phyloP scores from a whole-genome alignment of 306 rosid species.

The Hippophae gyantsensis region DNA sequence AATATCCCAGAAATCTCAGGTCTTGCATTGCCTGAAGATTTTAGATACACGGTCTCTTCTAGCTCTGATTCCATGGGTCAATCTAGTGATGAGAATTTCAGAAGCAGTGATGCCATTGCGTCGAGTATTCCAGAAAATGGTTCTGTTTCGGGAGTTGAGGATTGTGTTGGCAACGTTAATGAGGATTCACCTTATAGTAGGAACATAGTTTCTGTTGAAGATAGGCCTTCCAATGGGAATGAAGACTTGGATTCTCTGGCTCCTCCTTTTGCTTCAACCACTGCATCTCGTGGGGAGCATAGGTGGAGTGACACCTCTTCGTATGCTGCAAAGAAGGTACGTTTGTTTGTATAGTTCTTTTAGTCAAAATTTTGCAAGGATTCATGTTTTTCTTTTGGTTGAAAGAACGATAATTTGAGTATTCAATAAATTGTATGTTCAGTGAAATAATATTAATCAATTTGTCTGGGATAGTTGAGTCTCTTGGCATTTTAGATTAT shows the following conservation, averaged over 20 bases:
- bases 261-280: conserved; percentile 42
- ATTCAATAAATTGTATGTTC: background rate
- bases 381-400: conserved; percentile 8
- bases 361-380: background rate
- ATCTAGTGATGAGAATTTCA: conserved; percentile 22
- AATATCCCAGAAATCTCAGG: conserved; percentile 49
- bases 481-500: too few relatives aligned
- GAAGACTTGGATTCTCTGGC: conserved; percentile 51
- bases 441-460: too few relatives aligned
- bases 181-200: conserved; percentile 79
- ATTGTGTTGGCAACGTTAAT: conserved; percentile 25
- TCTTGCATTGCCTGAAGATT: conserved; percentile 51
- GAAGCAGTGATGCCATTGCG: conserved; percentile 25
- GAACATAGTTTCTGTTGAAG: conserved; percentile 30
- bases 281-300: conserved; percentile 46
- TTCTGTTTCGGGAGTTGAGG: conserved; percentile 29
- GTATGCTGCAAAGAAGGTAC: conserved; percentile 81
- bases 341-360: conserved; percentile 13
- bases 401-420: conserved; percentile 13
- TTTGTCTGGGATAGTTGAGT: too few relatives aligned
- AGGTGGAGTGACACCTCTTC: conserved; percentile 79
- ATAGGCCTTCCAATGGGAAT: conserved; percentile 37
- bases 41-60: conserved; percentile 31
- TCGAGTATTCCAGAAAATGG: conserved; percentile 41
- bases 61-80: conserved; percentile 32